These are phyloP conservation scores for Boletus sp. DNA, from an alignment of 1,284 basidiomycete genomes.

Conservation along the genomic window DNA sequence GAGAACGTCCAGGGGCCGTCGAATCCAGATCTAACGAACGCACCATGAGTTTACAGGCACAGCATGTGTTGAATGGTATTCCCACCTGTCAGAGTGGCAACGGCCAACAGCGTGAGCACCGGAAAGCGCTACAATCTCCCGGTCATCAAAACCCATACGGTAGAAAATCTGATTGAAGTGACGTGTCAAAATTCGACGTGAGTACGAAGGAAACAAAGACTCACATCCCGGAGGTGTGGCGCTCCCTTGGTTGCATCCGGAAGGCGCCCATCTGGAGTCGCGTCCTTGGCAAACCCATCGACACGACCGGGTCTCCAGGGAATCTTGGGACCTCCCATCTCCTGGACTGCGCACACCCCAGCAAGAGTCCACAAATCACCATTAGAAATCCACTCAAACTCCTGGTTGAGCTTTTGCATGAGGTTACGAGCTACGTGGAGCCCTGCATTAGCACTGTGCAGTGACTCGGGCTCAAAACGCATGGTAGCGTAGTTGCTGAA, in stretches of 20 bases:
- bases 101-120: slow-evolving; percentile 95
- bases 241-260: slow-evolving; percentile 85
- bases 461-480: slow-evolving; percentile 85
- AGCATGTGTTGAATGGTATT: neutral
- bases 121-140: slow-evolving; percentile 91
- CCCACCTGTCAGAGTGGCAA: slow-evolving; percentile 76
- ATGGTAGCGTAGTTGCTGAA: slow-evolving; percentile 90
- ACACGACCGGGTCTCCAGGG: slow-evolving; percentile 88
- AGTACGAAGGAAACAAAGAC: slow-evolving; percentile 23
- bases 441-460: slow-evolving; percentile 87
- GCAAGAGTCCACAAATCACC: slow-evolving; percentile 93
- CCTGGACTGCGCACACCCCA: slow-evolving; percentile 84
- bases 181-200: neutral
- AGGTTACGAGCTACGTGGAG: slow-evolving; percentile 77
- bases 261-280: slow-evolving; percentile 90
- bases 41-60: neutral
- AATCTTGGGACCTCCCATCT: slow-evolving; percentile 79
- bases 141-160: slow-evolving; percentile 96
- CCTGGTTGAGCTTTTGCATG: slow-evolving; percentile 85
- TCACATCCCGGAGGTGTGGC: slow-evolving; percentile 78
- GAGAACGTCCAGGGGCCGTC: slow-evolving; percentile 92
- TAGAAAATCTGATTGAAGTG: slow-evolving; percentile 69
- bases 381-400: slow-evolving; percentile 89
- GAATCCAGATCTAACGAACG: slow-evolving; percentile 65
- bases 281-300: slow-evolving; percentile 73